These are phyloP conservation scores for Truncatella angustata DNA, from an alignment of 2,329 filamentous ascomycete genomes.

Conservation along the genomic window DNA sequence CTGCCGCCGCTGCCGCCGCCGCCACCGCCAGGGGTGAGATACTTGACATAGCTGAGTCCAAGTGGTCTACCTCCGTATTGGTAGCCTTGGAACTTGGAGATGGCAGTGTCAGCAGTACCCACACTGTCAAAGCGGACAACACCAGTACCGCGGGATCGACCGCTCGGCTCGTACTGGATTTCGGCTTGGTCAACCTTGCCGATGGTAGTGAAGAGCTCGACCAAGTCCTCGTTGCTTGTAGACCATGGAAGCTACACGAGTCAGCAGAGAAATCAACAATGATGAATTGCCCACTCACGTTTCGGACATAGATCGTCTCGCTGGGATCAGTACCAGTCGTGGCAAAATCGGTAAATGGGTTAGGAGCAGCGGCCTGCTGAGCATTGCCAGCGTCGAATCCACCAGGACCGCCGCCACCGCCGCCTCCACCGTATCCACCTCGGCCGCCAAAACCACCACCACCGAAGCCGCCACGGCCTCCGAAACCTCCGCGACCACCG, in stretches of 20 bases:
- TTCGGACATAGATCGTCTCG: constrained; percentile 90
- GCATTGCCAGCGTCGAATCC: constrained; percentile 42
- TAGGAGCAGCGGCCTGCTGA: constrained; percentile 57
- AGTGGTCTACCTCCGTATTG: constrained; percentile 95
- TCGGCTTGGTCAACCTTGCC: constrained; percentile 98
- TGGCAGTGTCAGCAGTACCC: constrained; percentile 87
- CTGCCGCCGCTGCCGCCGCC: too few species aligned
- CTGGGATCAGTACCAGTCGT: constrained; percentile 81
- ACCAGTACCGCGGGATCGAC: constrained; percentile 89
- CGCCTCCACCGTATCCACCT: constrained; percentile 40
- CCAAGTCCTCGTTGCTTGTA: constrained; percentile 94
- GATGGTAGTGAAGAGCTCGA: constrained; percentile 96
- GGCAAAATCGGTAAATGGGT: constrained; percentile 91
- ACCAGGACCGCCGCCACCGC: constrained; percentile 43
- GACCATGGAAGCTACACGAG: constrained; percentile 83
- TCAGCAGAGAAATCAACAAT: constrained; percentile 16
- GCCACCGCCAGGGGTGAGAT: constrained; percentile 66
- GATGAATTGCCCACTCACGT: constrained; percentile 60
- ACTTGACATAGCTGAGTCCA: constrained; percentile 91
- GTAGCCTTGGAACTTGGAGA: constrained; percentile 96
- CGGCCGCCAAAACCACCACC: constrained; percentile 44
- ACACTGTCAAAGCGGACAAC: constrained; percentile 89
- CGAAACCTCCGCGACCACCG: constrained; percentile 47
- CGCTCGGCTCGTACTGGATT: constrained; percentile 97
- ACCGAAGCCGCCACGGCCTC: constrained; percentile 44